Evolutionary conservation across 148 eudicot genomes (phyloP).

Genomic region (Diospyros lotus): DNA sequence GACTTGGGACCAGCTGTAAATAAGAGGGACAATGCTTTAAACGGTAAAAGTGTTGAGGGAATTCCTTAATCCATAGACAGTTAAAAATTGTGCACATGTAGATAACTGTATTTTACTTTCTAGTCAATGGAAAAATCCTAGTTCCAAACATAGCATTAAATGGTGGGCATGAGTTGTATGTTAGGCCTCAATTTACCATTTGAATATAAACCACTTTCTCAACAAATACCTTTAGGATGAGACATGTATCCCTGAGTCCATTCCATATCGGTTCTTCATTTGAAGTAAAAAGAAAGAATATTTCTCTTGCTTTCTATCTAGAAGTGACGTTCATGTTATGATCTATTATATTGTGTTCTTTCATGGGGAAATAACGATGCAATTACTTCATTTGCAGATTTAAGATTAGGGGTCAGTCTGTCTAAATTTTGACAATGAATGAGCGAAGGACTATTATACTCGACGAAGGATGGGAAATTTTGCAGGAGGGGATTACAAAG

Average conservation of each 20-base stretch:
- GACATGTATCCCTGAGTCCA: background rate
- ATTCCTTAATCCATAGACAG: too few relatives aligned
- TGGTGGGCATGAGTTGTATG: too few relatives aligned
- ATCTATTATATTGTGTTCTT: background rate
- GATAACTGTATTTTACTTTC: too few relatives aligned
- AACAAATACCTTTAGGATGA: background rate
- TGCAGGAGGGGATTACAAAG: conserved; percentile 22
- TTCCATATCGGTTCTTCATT: background rate
- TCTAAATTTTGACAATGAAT: conserved; percentile 12
- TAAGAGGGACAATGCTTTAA: too few relatives aligned
- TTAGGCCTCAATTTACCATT: too few relatives aligned
- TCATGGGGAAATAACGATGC: conserved; percentile 1
- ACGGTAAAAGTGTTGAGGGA: too few relatives aligned
- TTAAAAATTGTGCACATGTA: too few relatives aligned
- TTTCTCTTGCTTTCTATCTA: background rate
- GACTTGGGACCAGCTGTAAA: too few relatives aligned
- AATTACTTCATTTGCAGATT: conserved; percentile 1
- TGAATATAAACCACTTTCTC: too few relatives aligned
- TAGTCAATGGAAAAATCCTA: too few relatives aligned
- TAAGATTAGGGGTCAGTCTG: background rate
- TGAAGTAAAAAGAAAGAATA: background rate
- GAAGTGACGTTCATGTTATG: background rate
- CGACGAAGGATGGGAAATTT: conserved; percentile 30
- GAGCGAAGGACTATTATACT: conserved; percentile 18
- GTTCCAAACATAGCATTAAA: too few relatives aligned